These are phyloP conservation scores for Hypoxylon fuscum DNA, from an alignment of 495 filamentous ascomycete genomes.

Conservation along the genomic window DNA sequence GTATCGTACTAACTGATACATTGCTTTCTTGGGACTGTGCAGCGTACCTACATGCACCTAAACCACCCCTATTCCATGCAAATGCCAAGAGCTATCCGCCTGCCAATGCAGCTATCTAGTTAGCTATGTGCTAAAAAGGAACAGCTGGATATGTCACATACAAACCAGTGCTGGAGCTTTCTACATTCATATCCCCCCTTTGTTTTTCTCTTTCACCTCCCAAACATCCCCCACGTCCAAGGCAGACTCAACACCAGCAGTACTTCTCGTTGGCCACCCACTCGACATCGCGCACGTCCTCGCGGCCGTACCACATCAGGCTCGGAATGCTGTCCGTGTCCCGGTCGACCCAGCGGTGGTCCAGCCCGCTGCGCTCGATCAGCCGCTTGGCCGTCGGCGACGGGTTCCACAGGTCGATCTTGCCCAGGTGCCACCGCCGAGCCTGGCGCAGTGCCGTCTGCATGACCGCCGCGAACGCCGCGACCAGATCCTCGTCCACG, in stretches of 20 bases:
- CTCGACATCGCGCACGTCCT: slow-evolving; percentile 64
- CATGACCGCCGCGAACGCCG: slow-evolving; percentile 65
- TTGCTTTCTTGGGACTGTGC: no score
- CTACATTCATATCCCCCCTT: no score
- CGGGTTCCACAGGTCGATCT: slow-evolving; percentile 65
- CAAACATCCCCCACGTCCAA: no score
- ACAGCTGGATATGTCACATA: no score
- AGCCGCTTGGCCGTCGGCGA: slow-evolving; percentile 37
- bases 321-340: slow-evolving; percentile 62
- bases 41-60: no score
- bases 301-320: slow-evolving; percentile 63
- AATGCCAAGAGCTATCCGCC: no score
- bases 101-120: no score
- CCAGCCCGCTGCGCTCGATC: slow-evolving; percentile 53
- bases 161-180: no score
- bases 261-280: slow-evolving; percentile 96
- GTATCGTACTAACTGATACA: no score
- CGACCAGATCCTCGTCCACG: slow-evolving; percentile 52
- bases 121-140: no score
- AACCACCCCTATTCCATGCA: no score
- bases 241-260: slow-evolving; percentile 83
- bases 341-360: slow-evolving; percentile 53
- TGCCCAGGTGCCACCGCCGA: slow-evolving; percentile 50
- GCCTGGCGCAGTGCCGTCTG: slow-evolving; percentile 53
- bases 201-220: no score